Evolutionary conservation across 257 asterid species (phyloP).

Genomic region (Petunia axillaris): DNA sequence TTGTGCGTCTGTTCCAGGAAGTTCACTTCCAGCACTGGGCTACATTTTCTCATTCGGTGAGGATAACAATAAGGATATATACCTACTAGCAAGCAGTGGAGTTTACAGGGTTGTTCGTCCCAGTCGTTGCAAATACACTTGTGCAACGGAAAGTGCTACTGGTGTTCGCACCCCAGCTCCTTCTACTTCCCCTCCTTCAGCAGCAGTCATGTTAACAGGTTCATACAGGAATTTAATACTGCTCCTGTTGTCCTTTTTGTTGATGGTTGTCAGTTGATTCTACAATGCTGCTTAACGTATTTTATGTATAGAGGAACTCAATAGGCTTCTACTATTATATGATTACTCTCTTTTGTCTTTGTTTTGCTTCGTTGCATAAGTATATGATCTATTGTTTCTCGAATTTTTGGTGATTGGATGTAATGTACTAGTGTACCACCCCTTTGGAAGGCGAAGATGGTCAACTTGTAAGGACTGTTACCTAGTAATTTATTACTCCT

Average conservation of each 20-base stretch:
- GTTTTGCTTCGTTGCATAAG: neutral
- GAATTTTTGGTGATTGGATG: neutral
- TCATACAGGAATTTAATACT: conserved; percentile 29
- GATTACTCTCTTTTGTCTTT: neutral
- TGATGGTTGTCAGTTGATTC: neutral
- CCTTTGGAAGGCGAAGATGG: neutral
- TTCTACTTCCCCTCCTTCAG: conserved; percentile 50
- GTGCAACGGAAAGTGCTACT: conserved; percentile 52
- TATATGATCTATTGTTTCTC: conserved; percentile 5
- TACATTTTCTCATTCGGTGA: conserved; percentile 86
- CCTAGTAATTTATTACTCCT: neutral
- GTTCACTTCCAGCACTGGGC: conserved; percentile 66
- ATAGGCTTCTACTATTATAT: neutral
- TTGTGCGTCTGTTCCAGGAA: conserved; percentile 63
- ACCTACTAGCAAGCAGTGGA: conserved; percentile 70
- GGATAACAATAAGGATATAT: conserved; percentile 68
- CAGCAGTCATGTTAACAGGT: conserved; percentile 37
- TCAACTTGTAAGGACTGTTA: neutral
- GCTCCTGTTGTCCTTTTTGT: conserved; percentile 37
- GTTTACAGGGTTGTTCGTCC: conserved; percentile 82
- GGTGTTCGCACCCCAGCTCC: conserved; percentile 45
- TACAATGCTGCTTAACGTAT: neutral
- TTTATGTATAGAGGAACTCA: conserved; percentile 5
- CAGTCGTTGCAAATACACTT: conserved; percentile 72
- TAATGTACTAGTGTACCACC: neutral